phyloP scores from a whole-genome alignment of 208 protist species.

The Endotrypanum monterogeii region DNA sequence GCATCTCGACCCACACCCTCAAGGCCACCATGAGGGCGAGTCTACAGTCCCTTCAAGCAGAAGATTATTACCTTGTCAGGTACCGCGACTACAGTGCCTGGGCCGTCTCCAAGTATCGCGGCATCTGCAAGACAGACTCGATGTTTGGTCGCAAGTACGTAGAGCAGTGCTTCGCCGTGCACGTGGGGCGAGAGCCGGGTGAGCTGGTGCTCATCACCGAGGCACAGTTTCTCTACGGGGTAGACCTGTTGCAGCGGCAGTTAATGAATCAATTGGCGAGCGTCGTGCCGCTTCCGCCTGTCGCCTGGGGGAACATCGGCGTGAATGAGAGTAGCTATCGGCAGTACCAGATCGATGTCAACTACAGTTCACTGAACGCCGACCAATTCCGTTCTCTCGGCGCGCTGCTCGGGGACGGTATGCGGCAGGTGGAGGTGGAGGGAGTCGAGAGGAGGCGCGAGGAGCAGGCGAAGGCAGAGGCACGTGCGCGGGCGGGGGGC shows the following conservation, averaged over 20 bases:
- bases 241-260: slow-evolving; percentile 75
- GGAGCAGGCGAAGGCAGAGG: slow-evolving; percentile 39
- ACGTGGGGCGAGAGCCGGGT: slow-evolving; percentile 75
- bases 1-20: slow-evolving; percentile 52
- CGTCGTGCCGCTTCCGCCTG: slow-evolving; percentile 20
- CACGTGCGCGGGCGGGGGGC: slow-evolving; percentile 12
- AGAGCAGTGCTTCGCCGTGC: slow-evolving; percentile 85
- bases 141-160: slow-evolving; percentile 74
- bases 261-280: slow-evolving; percentile 54
- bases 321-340: slow-evolving; percentile 38
- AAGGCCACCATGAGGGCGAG: slow-evolving; percentile 57
- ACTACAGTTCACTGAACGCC: slow-evolving; percentile 72
- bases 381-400: slow-evolving; percentile 85
- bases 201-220: slow-evolving; percentile 81
- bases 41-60: slow-evolving; percentile 70
- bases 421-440: slow-evolving; percentile 64
- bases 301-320: slow-evolving; percentile 21
- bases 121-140: slow-evolving; percentile 59
- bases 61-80: slow-evolving; percentile 84
- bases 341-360: slow-evolving; percentile 64
- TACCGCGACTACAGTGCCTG: slow-evolving; percentile 86
- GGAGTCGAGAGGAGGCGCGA: slow-evolving; percentile 48
- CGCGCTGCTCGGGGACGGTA: slow-evolving; percentile 67
- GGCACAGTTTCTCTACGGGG: slow-evolving; percentile 75
- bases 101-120: slow-evolving; percentile 55